phyloP scores from a whole-genome alignment of 192 early-diverging fungal species.

The Coemansia biformis region DNA sequence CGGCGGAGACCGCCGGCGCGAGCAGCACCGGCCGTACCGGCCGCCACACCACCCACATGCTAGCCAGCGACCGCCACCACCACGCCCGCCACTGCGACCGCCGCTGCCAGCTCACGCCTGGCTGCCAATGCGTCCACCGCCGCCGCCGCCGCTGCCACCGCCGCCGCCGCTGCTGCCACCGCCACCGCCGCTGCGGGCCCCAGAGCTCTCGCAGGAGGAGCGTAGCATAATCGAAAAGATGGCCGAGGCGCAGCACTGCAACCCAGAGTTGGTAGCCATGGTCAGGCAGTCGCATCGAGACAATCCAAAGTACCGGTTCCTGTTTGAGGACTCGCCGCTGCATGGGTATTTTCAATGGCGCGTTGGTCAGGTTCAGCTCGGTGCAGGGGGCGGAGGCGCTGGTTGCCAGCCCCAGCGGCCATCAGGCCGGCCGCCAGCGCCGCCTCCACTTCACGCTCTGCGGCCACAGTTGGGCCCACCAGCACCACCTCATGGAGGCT shows the following conservation, averaged over 20 bases:
- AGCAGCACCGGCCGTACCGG: too few species aligned
- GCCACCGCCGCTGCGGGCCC: conserved; percentile 2
- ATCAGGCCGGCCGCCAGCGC: conserved; percentile 1
- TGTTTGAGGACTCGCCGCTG: conserved; percentile 19
- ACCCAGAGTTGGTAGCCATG: conserved; percentile 26
- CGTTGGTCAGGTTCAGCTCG: conserved; percentile 6
- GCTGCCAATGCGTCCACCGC: too few species aligned
- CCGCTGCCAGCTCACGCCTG: too few species aligned
- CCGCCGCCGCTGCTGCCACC: conserved; percentile 3
- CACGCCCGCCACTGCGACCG: too few species aligned
- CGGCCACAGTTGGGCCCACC: background rate
- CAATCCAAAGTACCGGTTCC: conserved; percentile 30
- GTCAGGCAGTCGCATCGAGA: conserved; percentile 13
- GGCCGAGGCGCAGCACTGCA: conserved; percentile 19
- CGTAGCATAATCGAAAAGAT: conserved; percentile 25
- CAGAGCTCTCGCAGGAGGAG: conserved; percentile 14
- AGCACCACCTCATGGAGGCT: background rate
- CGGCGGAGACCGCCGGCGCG: too few species aligned
- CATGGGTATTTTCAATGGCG: conserved; percentile 22
- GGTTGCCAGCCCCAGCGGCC: background rate
- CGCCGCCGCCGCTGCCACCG: too few species aligned
- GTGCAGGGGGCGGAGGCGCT: too few species aligned
- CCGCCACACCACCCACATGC: too few species aligned
- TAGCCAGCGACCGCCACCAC: too few species aligned
- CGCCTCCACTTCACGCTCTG: background rate